Percentiles rank a stretch among this genome's conserved stretches.
Evolutionary conservation across 352 stramenopile genomes (phyloP).

Genomic region (Phytopythium kandeliae): DNA sequence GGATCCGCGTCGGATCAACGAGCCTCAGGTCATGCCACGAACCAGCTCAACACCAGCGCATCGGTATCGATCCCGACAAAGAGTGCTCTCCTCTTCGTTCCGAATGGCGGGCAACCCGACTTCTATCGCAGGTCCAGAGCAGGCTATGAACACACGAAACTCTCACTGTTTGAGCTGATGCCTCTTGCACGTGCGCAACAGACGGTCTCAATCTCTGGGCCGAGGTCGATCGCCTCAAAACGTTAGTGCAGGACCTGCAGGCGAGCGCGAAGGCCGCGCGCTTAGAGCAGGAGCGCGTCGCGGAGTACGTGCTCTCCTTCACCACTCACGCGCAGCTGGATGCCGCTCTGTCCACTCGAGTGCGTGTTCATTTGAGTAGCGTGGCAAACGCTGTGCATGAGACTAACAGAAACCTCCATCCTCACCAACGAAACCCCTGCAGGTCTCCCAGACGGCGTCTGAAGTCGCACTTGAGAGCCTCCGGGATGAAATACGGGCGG

Average conservation of each 20-base stretch:
- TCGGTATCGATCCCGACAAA: background rate
- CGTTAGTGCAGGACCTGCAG: conserved; percentile 37
- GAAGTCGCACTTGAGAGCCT: conserved; percentile 24
- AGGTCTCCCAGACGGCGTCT: conserved; percentile 37
- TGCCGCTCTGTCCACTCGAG: conserved; percentile 49
- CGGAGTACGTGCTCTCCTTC: conserved; percentile 31
- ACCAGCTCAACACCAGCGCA: too few species aligned
- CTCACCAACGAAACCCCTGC: background rate
- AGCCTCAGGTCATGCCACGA: too few species aligned
- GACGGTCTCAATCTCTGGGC: conserved; percentile 48
- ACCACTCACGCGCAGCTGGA: conserved; percentile 60
- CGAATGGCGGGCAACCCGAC: background rate
- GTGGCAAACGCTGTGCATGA: too few species aligned
- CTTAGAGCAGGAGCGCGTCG: conserved; percentile 26
- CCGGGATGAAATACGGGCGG: conserved; percentile 20
- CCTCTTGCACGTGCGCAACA: conserved; percentile 9
- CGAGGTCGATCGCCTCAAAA: conserved; percentile 56
- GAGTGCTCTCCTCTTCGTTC: background rate
- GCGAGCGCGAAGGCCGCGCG: conserved; percentile 13
- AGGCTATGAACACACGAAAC: too few species aligned
- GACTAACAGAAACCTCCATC: too few species aligned
- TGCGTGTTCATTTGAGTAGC: too few species aligned
- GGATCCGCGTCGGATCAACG: too few species aligned
- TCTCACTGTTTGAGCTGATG: background rate
- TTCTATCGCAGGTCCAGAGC: background rate